A percentile compares a stretch with the other conserved stretches of the same genome.
These are phyloP conservation scores for Tylopilus orsonianus DNA, from an alignment of 1,284 basidiomycete genomes.

Conservation along the genomic window DNA sequence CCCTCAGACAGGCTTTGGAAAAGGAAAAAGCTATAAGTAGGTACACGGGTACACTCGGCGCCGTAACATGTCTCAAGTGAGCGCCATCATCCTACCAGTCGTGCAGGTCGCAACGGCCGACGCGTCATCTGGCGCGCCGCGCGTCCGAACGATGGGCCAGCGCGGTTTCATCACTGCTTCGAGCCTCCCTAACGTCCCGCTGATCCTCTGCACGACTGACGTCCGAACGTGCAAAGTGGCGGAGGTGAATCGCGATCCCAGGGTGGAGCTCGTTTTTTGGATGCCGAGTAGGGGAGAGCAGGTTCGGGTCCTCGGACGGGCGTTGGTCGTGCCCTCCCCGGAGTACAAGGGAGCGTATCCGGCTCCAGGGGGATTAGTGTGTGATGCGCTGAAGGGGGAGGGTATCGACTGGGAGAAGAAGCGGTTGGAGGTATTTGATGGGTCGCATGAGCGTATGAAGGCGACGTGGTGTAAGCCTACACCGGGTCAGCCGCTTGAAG, in stretches of 20 bases:
- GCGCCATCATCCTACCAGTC: conserved; percentile 35
- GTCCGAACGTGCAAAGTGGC: conserved; percentile 58
- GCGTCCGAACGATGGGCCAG: conserved; percentile 61
- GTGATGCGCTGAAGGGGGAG: conserved; percentile 38
- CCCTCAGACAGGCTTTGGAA: conserved; percentile 45
- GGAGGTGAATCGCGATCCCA: conserved; percentile 44
- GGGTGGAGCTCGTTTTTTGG: conserved; percentile 62
- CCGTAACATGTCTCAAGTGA: background rate
- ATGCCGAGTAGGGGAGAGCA: conserved; percentile 54
- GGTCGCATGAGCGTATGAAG: conserved; percentile 55
- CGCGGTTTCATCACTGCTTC: conserved; percentile 50
- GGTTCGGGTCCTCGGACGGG: conserved; percentile 54
- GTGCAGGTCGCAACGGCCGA: conserved; percentile 64
- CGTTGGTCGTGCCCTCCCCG: conserved; percentile 46
- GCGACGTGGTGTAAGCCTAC: conserved; percentile 64
- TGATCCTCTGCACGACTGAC: conserved; percentile 61
- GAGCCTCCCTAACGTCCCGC: conserved; percentile 42
- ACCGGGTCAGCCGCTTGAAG: conserved; percentile 50
- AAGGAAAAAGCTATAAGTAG: conserved; percentile 34
- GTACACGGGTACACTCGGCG: conserved; percentile 6
- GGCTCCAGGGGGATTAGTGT: conserved; percentile 26
- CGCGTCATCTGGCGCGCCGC: conserved; percentile 38
- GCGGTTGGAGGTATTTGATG: conserved; percentile 51
- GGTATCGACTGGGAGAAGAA: conserved; percentile 64
- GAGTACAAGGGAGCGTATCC: conserved; percentile 26